These are phyloP conservation scores for Kodamaea derodonti DNA, from an alignment of 1,139 yeast species.

Conservation along the genomic window DNA sequence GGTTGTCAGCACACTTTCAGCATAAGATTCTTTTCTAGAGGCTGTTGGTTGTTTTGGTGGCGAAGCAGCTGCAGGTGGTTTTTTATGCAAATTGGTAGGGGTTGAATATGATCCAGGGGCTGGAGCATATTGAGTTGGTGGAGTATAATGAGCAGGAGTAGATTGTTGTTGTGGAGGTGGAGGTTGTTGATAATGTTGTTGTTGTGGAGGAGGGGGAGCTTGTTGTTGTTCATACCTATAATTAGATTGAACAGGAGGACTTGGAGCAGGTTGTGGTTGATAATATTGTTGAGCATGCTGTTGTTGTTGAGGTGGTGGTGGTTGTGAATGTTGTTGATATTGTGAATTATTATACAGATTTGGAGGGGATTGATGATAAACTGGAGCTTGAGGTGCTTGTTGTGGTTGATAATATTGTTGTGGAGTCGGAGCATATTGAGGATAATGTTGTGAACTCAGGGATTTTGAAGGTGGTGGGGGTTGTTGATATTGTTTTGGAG, in stretches of 20 bases:
- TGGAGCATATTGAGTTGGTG: constrained; percentile 4
- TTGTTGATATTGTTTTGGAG: constrained; percentile 16
- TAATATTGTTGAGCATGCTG: constrained; percentile 10
- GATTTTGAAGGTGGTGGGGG: constrained; percentile 13
- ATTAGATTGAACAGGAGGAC: constrained; percentile 8
- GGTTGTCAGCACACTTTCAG: constrained; percentile 4
- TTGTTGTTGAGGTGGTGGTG: constrained; percentile 11
- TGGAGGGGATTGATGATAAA: constrained; percentile 12
- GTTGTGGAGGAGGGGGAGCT: constrained; percentile 6
- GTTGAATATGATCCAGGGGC: constrained; percentile 2
- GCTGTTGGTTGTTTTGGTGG: constrained; percentile 1
- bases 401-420: constrained; percentile 7
- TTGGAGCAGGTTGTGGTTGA: constrained; percentile 3
- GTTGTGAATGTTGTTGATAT: constrained; percentile 13
- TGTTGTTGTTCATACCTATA: constrained; percentile 9
- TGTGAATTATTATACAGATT: constrained; percentile 11
- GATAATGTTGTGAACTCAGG: constrained; percentile 10
- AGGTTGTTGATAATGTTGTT: constrained; percentile 8
- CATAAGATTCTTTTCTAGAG: constrained; percentile 3
- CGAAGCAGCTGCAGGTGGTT: constrained; percentile 11
- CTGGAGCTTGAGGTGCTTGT: constrained; percentile 7
- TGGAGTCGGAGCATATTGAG: constrained; percentile 10
- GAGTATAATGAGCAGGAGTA: constrained; percentile 5
- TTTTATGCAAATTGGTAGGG: constrained; percentile 10
- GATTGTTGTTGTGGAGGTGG: constrained; percentile 9